These are phyloP conservation scores for Hypoxylon fragiforme DNA, from an alignment of 495 filamentous ascomycete genomes.

Conservation along the genomic window DNA sequence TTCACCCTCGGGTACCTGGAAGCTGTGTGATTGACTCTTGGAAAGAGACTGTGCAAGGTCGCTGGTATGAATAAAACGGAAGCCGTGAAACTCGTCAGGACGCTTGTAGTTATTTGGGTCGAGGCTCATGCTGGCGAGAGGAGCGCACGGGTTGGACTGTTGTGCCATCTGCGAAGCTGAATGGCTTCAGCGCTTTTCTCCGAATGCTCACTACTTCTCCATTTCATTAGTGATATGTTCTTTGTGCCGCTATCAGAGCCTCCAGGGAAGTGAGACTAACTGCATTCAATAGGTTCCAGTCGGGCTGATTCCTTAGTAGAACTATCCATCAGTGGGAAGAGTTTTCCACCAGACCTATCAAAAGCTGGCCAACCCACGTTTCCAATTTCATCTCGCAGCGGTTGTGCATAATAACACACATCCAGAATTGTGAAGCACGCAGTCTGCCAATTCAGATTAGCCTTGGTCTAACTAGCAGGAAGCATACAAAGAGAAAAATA, in stretches of 20 bases:
- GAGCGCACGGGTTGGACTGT: not conserved
- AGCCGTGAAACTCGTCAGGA: not conserved
- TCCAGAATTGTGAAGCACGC: not conserved
- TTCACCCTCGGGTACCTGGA: not conserved
- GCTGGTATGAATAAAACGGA: not conserved
- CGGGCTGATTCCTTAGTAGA: not conserved
- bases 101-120: not conserved
- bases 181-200: not conserved
- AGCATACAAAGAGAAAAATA: no score
- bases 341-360: not conserved
- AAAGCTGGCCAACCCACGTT: not conserved
- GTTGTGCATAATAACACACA: not conserved
- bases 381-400: not conserved
- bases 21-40: not conserved
- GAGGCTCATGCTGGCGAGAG: not conserved
- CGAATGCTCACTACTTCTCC: not conserved
- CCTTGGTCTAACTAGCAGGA: no score
- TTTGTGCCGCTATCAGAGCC: not conserved
- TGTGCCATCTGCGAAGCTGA: not conserved
- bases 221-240: not conserved
- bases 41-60: not conserved
- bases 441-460: no score
- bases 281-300: not conserved
- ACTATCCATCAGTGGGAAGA: not conserved
- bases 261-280: not conserved